Evolutionary conservation across 176 grass and related monocot genomes (phyloP).

Genomic region (Cenchrus fungigraminus): DNA sequence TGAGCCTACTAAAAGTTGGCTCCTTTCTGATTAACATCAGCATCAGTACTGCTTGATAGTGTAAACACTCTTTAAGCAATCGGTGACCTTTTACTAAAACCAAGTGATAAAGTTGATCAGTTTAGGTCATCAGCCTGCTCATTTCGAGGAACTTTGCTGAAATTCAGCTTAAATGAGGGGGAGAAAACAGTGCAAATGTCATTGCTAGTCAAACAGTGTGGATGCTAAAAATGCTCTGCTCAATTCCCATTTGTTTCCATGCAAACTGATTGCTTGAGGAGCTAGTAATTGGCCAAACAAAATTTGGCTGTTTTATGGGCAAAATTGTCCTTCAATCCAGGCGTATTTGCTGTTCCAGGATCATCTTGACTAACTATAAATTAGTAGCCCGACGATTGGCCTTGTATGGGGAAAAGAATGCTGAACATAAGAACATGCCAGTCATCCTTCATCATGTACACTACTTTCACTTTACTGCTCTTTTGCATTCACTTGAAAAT

Average conservation of each 20-base stretch:
- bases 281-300: neutral
- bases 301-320: neutral
- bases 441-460: neutral
- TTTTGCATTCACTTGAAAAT: neutral
- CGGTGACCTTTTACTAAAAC: neutral
- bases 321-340: neutral
- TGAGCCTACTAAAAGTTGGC: neutral
- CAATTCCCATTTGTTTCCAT: neutral
- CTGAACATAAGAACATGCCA: neutral
- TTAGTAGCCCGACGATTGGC: neutral
- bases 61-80: neutral
- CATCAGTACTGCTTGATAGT: neutral
- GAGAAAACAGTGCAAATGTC: neutral
- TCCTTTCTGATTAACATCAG: constrained; percentile 19
- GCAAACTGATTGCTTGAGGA: neutral
- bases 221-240: neutral
- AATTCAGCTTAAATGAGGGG: neutral
- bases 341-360: neutral
- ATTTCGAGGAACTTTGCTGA: neutral
- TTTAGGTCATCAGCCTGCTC: neutral
- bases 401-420: neutral
- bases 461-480: neutral
- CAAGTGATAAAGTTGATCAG: neutral
- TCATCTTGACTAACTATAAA: neutral
- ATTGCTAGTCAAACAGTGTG: neutral